These are phyloP conservation scores for Coemansia sp. DNA, from an alignment of 192 early-diverging fungal species.

Conservation along the genomic window DNA sequence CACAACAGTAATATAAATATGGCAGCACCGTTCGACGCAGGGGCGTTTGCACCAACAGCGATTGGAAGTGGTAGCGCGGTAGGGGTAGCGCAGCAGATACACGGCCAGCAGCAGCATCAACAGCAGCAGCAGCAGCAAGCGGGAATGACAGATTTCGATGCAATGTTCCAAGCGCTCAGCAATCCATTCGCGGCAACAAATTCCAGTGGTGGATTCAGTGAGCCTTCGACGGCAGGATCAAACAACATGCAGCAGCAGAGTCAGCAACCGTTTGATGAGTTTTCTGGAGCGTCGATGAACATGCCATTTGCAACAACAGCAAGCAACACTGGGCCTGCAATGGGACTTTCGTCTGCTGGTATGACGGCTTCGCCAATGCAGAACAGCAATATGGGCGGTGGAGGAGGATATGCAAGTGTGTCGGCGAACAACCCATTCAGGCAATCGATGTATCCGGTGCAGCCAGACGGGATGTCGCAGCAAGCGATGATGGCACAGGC, in stretches of 20 bases:
- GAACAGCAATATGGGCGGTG: neutral
- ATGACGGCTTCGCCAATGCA: neutral
- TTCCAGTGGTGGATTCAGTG: neutral
- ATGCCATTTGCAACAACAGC: conserved; percentile 1
- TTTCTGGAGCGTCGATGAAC: conserved; percentile 14
- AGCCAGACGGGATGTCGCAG: conserved; percentile 20
- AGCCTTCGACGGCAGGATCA: conserved; percentile 11
- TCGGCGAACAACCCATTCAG: conserved; percentile 54
- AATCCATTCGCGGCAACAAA: conserved; percentile 38
- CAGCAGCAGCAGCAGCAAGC: conserved; percentile 9
- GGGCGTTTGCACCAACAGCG: neutral
- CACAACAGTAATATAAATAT: neutral
- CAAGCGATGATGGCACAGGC: conserved; percentile 39
- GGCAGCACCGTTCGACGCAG: neutral
- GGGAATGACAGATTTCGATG: conserved; percentile 28
- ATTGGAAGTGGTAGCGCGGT: neutral
- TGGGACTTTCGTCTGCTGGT: conserved; percentile 11
- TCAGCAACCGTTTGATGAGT: conserved; percentile 26
- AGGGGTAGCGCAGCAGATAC: conserved; percentile 2
- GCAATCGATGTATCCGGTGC: conserved; percentile 50
- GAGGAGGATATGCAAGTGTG: conserved; percentile 18
- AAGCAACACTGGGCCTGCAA: conserved; percentile 2
- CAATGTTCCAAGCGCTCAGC: conserved; percentile 48
- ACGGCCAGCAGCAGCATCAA: conserved; percentile 1
- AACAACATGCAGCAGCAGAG: conserved; percentile 11